Evolutionary conservation across 2,329 filamentous ascomycete genomes (phyloP), one percentile per base, ranked within the genome.

Genomic region (Diaporthe amygdali): DNA sequence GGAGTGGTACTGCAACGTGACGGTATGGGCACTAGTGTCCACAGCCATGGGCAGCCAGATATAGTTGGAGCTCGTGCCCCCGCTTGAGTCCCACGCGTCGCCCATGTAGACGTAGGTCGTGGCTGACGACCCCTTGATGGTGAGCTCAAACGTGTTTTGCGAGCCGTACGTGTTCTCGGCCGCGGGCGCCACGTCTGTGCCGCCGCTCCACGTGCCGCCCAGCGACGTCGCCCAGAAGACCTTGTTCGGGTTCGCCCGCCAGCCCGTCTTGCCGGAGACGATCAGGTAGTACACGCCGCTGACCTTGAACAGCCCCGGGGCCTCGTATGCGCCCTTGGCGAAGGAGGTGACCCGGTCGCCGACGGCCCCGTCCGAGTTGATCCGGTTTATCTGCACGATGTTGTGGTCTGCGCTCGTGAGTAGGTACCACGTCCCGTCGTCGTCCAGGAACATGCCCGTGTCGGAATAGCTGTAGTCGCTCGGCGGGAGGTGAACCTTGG

Each of bases 351-450:
- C 77, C 37, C 74, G 78, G 55, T 76, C 75, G 30, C 81, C 82
- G 8, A 83, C 76, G 3, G 74, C 74, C 2, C 81, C 81, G 61
- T 83, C 80, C 3, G 75, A 72, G 73, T 81, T 81, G 73, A 82
- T 81, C 17, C 72, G 70, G 73, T 83, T 84, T 66, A 83, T 77
- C 68, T 83, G 81, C 20, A 83, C 77, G 17, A 75, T 81, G 72
- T 84, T 84, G 74, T 83, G 81, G 74, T 83, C 81, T 10, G 81
- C 81, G 34, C 77, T 79, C 2, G 82, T 83, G 25, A 84, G 75
- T 41, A 83, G 76, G 68, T 82, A 84, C 79, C 79, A 83, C 12
- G 78, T 80, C 20, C 39, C 20, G 30, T 66, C 69, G 14, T 80
- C 77, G 68, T 84, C 82, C 15, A 76, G 71, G 69, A 82, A 83